These are phyloP conservation scores for Citrus maxima DNA, from an alignment of 345 rosid species.

Conservation along the genomic window DNA sequence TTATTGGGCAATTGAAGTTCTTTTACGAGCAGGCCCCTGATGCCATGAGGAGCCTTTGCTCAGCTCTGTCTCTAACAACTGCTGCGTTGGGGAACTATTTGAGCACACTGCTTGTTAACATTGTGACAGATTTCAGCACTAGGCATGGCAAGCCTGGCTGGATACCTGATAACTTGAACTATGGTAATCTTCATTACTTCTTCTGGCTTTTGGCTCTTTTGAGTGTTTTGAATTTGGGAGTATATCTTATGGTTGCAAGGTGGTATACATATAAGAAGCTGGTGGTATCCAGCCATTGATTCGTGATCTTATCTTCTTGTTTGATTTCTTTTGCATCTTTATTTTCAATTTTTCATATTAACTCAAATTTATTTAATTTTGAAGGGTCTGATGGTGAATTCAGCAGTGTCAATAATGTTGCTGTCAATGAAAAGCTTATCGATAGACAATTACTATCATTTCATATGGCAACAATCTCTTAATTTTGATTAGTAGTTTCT, in stretches of 20 bases:
- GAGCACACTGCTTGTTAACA: constrained; percentile 39
- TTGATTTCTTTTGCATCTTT: not conserved
- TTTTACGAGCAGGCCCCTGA: constrained; percentile 51
- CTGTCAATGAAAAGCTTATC: not conserved
- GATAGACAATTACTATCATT: not conserved
- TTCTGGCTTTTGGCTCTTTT: constrained; percentile 28
- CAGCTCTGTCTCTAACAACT: constrained; percentile 44
- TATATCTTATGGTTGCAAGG: constrained; percentile 19
- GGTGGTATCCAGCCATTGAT: not conserved
- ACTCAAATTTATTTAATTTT: not conserved
- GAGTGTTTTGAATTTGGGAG: constrained; percentile 17
- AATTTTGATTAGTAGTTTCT: not conserved
- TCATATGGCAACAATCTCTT: not conserved
- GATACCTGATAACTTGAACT: constrained; percentile 54
- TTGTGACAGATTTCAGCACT: constrained; percentile 34
- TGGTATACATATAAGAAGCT: constrained; percentile 22
- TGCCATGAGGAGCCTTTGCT: constrained; percentile 50
- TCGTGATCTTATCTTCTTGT: not conserved
- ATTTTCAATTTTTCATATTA: not conserved
- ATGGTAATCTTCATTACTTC: constrained; percentile 41
- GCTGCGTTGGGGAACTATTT: constrained; percentile 46
- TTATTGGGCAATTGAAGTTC: constrained; percentile 47
- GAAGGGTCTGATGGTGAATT: not conserved
- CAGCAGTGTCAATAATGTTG: not conserved
- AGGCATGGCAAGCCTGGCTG: constrained; percentile 38